phyloP scores from a whole-genome alignment of 306 rosid species.

The Prunus armeniaca region DNA sequence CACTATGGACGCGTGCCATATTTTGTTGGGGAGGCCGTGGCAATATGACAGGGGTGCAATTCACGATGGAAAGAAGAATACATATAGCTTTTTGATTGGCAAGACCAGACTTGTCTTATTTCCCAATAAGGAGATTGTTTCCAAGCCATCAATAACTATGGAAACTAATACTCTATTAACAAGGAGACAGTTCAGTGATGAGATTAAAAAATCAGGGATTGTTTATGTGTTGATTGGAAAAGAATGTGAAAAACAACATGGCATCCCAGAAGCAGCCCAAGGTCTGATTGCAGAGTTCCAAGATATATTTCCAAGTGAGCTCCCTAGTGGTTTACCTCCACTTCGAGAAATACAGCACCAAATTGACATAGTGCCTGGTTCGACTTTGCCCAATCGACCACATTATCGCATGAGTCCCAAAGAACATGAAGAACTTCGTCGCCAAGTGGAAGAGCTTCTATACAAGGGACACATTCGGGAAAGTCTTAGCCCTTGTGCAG shows the following conservation, averaged over 20 bases:
- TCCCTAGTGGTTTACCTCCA: neutral
- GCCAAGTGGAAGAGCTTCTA: neutral
- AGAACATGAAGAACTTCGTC: neutral
- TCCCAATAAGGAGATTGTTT: neutral
- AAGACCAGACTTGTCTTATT: neutral
- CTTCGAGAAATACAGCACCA: neutral
- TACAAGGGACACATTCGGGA: neutral
- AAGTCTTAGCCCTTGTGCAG: neutral
- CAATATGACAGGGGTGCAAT: neutral
- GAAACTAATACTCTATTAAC: neutral
- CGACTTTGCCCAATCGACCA: neutral
- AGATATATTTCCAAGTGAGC: neutral
- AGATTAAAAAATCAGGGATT: neutral
- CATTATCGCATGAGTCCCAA: neutral
- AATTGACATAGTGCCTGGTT: neutral
- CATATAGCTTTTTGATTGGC: neutral
- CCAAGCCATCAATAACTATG: neutral
- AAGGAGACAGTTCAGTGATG: neutral
- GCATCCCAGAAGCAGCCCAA: neutral
- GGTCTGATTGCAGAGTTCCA: neutral
- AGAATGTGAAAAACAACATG: neutral
- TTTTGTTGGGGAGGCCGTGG: neutral
- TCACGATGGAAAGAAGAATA: neutral
- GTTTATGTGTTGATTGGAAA: neutral
- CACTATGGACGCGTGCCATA: neutral